Evolutionary conservation across 495 filamentous ascomycete species (phyloP), one percentile per base, ranked within the genome.

Genomic region (Evansstolkia leycettana): DNA sequence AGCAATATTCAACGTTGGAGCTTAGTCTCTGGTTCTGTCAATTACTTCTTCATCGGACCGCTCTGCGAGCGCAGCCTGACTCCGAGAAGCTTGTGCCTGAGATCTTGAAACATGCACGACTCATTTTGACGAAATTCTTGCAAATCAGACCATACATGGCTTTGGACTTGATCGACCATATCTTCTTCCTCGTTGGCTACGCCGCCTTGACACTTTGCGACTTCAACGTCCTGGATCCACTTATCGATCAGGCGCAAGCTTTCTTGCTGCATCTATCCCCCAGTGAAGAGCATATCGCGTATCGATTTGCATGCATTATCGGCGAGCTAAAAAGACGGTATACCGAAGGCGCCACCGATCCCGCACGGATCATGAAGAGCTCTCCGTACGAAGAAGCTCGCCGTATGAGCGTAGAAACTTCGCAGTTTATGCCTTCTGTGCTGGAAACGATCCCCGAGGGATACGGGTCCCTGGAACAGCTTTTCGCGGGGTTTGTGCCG

Each of bases 181-280:
- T 51, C 17, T 63, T 61, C 36, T 60, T 55, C 36, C 54, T 60
- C 27, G 48, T 58, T 20, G 50, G 52, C 33, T 63, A 63, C 30
- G 59, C 59, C n/a, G 55, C 59, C 16, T 42, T 63, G 2, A 60
- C 58, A 6, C 50, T 63, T 9, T 63, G 59, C 42, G 57, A 63
- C 36, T 63, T 57, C 39, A 58, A 45, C 33, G 36, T 55, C 19
- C 37, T 54, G 11, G 57, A 60, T 28, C 57, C 57, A 5, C 44
- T 59, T 2, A 60, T 63, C 36, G 55, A 48, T 20, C 54, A 60
- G 41, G 51, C 57, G 5, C 59, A 58, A 30, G 48, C 48, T 9
- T 59, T 57, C 33, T 47, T 63, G 16, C 53, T 63, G 11, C 52
- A 58, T 23, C 52, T 63, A 15, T 40, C 57, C 1, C 59, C 59